Evolutionary conservation across 176 grass and related monocot species (phyloP).

Genomic region (Microstegium vimineum): DNA sequence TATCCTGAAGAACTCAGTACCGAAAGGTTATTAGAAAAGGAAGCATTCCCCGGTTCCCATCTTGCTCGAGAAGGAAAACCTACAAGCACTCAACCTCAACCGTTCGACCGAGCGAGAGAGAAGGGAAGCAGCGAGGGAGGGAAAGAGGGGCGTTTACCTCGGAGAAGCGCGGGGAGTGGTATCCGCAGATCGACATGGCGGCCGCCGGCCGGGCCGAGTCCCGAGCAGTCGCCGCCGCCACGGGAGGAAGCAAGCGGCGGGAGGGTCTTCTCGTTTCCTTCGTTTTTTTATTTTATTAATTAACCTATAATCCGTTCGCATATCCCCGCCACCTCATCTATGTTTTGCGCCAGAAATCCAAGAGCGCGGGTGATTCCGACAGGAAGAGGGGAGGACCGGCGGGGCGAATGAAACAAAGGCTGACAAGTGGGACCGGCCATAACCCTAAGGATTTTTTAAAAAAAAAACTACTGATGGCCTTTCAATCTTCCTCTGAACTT

Average conservation of each 20-base stretch:
- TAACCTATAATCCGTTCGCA: no score
- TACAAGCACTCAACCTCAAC: neutral
- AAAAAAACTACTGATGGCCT: no score
- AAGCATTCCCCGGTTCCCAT: neutral
- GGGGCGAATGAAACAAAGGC: neutral
- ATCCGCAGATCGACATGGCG: constrained; percentile 56
- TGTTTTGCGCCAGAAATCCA: constrained; percentile 38
- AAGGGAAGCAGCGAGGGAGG: neutral
- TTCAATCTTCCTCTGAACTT: no score
- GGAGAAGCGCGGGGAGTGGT: constrained; percentile 79
- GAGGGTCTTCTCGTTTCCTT: neutral
- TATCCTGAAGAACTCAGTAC: constrained; percentile 43
- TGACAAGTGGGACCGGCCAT: no score
- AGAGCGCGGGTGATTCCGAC: no score
- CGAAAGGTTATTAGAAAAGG: neutral
- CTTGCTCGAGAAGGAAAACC: neutral
- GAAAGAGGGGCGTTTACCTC: constrained; percentile 37
- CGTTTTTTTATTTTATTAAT: neutral
- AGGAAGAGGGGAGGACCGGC: neutral
- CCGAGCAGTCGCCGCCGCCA: constrained; percentile 22
- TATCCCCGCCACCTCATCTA: neutral
- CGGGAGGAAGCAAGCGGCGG: neutral
- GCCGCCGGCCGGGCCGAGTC: no score
- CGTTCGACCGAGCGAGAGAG: neutral
- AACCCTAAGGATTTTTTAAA: no score